Evolutionary conservation across 495 filamentous ascomycete genomes (phyloP).

Genomic region (Neurospora terricola): DNA sequence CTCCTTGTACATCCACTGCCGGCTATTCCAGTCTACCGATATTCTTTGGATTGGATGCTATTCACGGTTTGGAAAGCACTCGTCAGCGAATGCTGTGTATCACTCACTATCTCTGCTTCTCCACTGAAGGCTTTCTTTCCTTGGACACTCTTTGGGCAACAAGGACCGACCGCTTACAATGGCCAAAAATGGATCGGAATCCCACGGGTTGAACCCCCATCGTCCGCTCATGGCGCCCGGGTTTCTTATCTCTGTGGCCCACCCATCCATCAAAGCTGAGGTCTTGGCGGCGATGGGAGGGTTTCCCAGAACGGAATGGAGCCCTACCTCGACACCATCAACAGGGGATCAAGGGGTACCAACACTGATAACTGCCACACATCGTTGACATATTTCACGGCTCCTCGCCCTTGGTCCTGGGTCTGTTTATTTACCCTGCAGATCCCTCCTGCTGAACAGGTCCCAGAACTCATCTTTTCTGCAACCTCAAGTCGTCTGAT

Average conservation of each 20-base stretch:
- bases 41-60: background rate
- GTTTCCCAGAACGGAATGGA: constrained; percentile 14
- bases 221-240: constrained; percentile 4
- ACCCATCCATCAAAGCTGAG: constrained; percentile 4
- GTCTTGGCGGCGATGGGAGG: constrained; percentile 7
- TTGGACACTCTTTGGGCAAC: background rate
- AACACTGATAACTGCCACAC: background rate
- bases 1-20: background rate
- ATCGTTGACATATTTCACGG: background rate
- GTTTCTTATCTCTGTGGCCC: constrained; percentile 14
- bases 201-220: constrained; percentile 10
- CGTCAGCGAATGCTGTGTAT: background rate
- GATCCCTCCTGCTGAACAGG: constrained; percentile 7
- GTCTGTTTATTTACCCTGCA: constrained; percentile 17
- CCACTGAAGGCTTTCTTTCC: background rate
- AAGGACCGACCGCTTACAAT: background rate
- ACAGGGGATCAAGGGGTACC: background rate
- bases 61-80: background rate
- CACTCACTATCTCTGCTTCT: background rate
- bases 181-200: constrained; percentile 6
- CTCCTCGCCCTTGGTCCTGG: background rate
- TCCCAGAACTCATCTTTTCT: background rate
- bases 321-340: background rate
- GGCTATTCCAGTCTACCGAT: background rate
- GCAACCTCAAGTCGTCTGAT: background rate